phyloP scores from a whole-genome alignment of 2,329 filamentous ascomycete genomes.

The Grosmannia serpens region DNA sequence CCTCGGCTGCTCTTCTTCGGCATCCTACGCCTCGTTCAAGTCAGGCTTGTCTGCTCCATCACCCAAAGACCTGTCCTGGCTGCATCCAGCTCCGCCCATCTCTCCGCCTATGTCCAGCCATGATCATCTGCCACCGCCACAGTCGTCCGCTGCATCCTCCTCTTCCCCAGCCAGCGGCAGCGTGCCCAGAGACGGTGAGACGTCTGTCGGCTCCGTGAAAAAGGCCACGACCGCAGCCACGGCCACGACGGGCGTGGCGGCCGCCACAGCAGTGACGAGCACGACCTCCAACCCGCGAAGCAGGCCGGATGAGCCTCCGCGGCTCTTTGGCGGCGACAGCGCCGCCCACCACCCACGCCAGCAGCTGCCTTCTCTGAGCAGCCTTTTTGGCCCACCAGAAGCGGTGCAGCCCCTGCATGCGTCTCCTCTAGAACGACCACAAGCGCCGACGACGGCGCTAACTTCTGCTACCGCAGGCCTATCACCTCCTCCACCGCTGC shows the following conservation, averaged over 20 bases:
- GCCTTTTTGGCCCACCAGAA: conserved; percentile 40
- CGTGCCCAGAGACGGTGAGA: conserved; percentile 14
- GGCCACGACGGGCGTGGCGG: not conserved
- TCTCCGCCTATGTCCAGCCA: conserved; percentile 48
- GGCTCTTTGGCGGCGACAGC: not conserved
- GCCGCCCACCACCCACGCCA: conserved; percentile 24
- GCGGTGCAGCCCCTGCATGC: conserved; percentile 31
- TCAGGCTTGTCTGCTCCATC: not conserved
- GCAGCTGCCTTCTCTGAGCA: conserved; percentile 45
- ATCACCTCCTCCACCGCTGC: conserved; percentile 6
- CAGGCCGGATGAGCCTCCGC: not conserved
- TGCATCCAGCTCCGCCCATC: conserved; percentile 26
- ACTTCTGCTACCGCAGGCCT: not conserved
- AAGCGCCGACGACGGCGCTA: conserved; percentile 12
- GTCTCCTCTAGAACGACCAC: conserved; percentile 37
- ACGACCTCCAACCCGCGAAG: conserved; percentile 15
- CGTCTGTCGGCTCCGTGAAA: not conserved
- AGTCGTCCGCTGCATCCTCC: not conserved
- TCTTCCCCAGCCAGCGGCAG: conserved; percentile 15
- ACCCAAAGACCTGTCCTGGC: conserved; percentile 34
- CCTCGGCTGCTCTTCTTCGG: conserved; percentile 26
- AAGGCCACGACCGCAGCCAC: not conserved
- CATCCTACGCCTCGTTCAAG: conserved; percentile 5
- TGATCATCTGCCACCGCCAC: conserved; percentile 29
- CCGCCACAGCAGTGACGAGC: not conserved